Percentiles rank a stretch among this genome's conserved stretches.
Evolutionary conservation across 768 basidiomycete genomes (phyloP).

Genomic region (Lactarius deliciosus): DNA sequence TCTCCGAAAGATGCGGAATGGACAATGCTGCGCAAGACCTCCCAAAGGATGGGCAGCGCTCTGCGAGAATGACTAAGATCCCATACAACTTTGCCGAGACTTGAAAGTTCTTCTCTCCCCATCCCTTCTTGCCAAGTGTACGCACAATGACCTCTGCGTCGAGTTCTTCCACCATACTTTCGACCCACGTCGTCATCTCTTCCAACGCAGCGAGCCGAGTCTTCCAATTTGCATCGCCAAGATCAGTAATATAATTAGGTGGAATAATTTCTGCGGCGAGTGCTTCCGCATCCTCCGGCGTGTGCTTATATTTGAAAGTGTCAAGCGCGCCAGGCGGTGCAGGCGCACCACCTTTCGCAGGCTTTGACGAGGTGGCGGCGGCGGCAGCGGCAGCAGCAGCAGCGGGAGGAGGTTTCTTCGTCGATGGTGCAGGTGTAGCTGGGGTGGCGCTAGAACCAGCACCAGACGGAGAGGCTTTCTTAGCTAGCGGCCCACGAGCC

Average conservation of each 20-base stretch:
- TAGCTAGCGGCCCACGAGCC: slow-evolving; percentile 52
- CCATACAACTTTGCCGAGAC: slow-evolving; percentile 89
- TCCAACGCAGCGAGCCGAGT: slow-evolving; percentile 82
- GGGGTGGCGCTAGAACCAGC: slow-evolving; percentile 34
- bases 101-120: slow-evolving; percentile 99
- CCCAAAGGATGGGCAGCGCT: slow-evolving; percentile 79
- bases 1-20: slow-evolving; percentile 83
- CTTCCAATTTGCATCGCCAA: slow-evolving; percentile 95
- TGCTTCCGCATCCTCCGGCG: slow-evolving; percentile 87
- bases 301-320: slow-evolving; percentile 87
- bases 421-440: slow-evolving; percentile 32
- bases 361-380: slow-evolving; percentile 38
- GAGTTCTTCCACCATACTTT: slow-evolving; percentile 57
- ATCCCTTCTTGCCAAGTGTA: slow-evolving; percentile 87
- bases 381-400: slow-evolving; percentile 32
- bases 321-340: slow-evolving; percentile 62
- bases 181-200: slow-evolving; percentile 81
- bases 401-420: slow-evolving; percentile 48
- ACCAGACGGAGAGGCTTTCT: slow-evolving; percentile 51
- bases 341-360: slow-evolving; percentile 49
- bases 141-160: slow-evolving; percentile 90
- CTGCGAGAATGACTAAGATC: slow-evolving; percentile 69
- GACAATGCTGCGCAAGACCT: slow-evolving; percentile 80
- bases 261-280: slow-evolving; percentile 76
- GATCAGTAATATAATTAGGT: slow-evolving; percentile 59